Base-by-base conservation (phyloP, 192 early-diverging fungal genomes). In the Coemansia interrupta region DNA sequence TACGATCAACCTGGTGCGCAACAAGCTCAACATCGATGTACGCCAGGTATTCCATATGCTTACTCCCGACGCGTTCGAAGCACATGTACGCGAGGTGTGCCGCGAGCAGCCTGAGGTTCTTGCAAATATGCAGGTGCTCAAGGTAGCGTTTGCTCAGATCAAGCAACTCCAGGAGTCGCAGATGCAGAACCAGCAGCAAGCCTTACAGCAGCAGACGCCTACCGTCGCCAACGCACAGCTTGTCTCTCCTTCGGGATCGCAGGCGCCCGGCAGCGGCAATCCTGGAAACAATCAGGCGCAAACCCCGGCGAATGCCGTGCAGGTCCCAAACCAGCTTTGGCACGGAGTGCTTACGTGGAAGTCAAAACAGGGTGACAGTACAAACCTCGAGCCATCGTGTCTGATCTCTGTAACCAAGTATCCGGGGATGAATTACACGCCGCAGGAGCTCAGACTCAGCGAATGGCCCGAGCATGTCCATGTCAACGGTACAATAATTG, bases 391-490 rank as follows among this genome's bases (percentile, higher is more conserved):
- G 17, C 56, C 54, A 2, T 55, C 45, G 17, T 76, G 73, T 48
- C 67, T 48, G 45, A 58, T 76, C 12, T 56, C 56, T 2, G 67
- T 52, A 18, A 52, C 61, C 22, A 18, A 45, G 14, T 44, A 40
- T 17, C 73, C 59, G 2, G 63, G 63, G 1, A 61, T 76, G 6
- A 63, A 61, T 19, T 63, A 62, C 48, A 53, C 59, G 2, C 38
- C 47, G 32, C 67, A 66, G 26, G 56, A 50, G 29, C 62, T 76
- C 1, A 53, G 39, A 46, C 52, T 66, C 32, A 36, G 52, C 60
- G 66, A 76, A n/a, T 76, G 73, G 73, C 73, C 73, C n/a, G 67
- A 69, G 18, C 56, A 65, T 1, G 28, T 76, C 18, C 52, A 36
- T 10, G 63, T 76, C 12, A 70, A 24, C 20, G 30, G 19, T 7